Evolutionary conservation across 2,329 filamentous ascomycete genomes (phyloP).

Genomic region (Alternaria ethzedia): DNA sequence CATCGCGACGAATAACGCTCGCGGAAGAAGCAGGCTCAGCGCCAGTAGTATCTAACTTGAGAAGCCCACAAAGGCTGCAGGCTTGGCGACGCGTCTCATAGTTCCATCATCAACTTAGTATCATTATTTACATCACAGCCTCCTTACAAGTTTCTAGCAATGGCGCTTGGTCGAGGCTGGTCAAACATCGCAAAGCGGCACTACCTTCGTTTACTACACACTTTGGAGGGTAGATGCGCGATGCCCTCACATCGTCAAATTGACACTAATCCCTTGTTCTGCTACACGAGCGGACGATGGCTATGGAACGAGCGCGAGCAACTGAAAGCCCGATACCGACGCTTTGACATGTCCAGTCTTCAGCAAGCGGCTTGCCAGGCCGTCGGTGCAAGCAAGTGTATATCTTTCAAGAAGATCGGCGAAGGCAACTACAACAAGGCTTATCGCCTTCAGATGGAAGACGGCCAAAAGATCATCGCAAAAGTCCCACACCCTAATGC

Average conservation of each 20-base stretch:
- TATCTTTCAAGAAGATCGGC: constrained; percentile 25
- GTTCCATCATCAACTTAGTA: not conserved
- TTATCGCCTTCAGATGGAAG: constrained; percentile 22
- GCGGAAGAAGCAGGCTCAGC: not conserved
- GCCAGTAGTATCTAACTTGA: not conserved
- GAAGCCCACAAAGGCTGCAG: not conserved
- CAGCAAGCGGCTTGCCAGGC: constrained; percentile 21
- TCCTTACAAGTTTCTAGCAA: not conserved
- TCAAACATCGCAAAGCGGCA: constrained; percentile 16
- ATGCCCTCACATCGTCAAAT: constrained; percentile 8
- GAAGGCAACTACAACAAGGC: constrained; percentile 33
- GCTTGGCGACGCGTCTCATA: not conserved
- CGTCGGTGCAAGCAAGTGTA: constrained; percentile 19
- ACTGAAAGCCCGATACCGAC: constrained; percentile 22
- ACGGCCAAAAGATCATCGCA: constrained; percentile 30
- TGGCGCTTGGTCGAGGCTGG: not conserved
- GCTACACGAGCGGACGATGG: constrained; percentile 33
- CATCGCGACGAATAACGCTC: not conserved
- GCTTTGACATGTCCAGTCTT: constrained; percentile 26
- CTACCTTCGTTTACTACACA: constrained; percentile 16
- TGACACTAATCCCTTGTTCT: constrained; percentile 22
- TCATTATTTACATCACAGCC: not conserved
- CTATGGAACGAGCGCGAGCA: constrained; percentile 31
- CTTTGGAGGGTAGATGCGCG: constrained; percentile 3
- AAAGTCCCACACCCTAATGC: constrained; percentile 36